Evolutionary conservation across 2,329 filamentous ascomycete genomes (phyloP).

Genomic region (Alternaria ventricosa): DNA sequence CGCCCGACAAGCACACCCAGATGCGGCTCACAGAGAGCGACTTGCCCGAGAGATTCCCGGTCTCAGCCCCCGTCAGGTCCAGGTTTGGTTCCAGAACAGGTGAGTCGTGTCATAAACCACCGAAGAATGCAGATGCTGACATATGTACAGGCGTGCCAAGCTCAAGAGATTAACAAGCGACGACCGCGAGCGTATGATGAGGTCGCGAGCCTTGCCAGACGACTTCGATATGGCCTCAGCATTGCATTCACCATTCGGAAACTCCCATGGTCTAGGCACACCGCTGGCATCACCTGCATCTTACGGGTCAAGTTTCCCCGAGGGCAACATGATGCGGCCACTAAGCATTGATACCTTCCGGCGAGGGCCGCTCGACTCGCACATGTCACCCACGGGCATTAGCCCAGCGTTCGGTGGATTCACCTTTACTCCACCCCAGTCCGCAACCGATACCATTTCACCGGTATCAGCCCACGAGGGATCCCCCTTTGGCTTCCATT

Average conservation of each 20-base stretch:
- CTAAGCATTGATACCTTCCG: slow-evolving; percentile 72
- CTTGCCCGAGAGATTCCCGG: slow-evolving; percentile 90
- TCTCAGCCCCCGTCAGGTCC: slow-evolving; percentile 87
- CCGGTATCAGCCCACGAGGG: slow-evolving; percentile 52
- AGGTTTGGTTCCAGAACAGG: slow-evolving; percentile 99
- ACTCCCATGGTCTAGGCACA: slow-evolving; percentile 53
- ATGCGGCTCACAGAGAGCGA: slow-evolving; percentile 86
- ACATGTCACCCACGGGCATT: slow-evolving; percentile 70
- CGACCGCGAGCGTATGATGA: slow-evolving; percentile 67
- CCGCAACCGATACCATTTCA: slow-evolving; percentile 56
- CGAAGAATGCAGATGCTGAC: slow-evolving; percentile 19
- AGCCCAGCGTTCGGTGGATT: slow-evolving; percentile 72
- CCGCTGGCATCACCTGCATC: slow-evolving; percentile 56
- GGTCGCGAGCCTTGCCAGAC: slow-evolving; percentile 65
- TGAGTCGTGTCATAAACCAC: slow-evolving; percentile 54
- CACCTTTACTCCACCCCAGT: slow-evolving; percentile 65
- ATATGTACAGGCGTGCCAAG: slow-evolving; percentile 60
- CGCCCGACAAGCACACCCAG: slow-evolving; percentile 90
- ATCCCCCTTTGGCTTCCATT: slow-evolving; percentile 50
- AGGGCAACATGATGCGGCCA: slow-evolving; percentile 69
- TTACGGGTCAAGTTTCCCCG: slow-evolving; percentile 50
- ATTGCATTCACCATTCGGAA: slow-evolving; percentile 62
- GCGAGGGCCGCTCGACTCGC: slow-evolving; percentile 67
- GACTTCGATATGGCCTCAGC: slow-evolving; percentile 67
- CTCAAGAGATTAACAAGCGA: slow-evolving; percentile 67